phyloP scores from a whole-genome alignment of 1,284 basidiomycete genomes.

The Lentinus polychrous region DNA sequence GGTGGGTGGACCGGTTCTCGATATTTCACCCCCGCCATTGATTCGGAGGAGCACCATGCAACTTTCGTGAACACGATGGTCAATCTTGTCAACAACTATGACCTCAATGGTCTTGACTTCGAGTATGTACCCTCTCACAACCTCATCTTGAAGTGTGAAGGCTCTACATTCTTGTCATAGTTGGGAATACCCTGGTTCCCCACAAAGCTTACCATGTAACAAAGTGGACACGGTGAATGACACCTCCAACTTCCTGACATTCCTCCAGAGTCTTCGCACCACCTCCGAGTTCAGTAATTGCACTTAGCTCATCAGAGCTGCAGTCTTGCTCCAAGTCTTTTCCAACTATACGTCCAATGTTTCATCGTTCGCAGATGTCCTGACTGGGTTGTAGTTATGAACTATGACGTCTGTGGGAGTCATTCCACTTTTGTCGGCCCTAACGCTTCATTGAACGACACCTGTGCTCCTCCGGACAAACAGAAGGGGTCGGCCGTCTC shows the following conservation, averaged over 20 bases:
- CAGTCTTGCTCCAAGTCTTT: slow-evolving; percentile 50
- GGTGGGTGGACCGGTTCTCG: slow-evolving; percentile 84
- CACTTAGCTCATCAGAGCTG: slow-evolving; percentile 56
- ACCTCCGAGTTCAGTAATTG: slow-evolving; percentile 21
- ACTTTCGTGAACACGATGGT: slow-evolving; percentile 64
- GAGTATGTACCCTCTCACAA: slow-evolving; percentile 45
- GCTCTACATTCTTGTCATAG: slow-evolving; percentile 35
- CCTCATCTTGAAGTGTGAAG: background rate
- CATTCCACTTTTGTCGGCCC: slow-evolving; percentile 45
- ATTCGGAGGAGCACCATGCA: slow-evolving; percentile 50
- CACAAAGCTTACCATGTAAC: slow-evolving; percentile 64
- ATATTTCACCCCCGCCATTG: slow-evolving; percentile 73
- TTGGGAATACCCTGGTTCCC: slow-evolving; percentile 82
- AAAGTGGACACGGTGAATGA: slow-evolving; percentile 45
- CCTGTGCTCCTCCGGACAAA: slow-evolving; percentile 42
- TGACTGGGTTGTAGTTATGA: slow-evolving; percentile 73
- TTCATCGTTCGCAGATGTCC: slow-evolving; percentile 45
- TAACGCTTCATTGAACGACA: slow-evolving; percentile 63
- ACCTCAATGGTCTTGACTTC: slow-evolving; percentile 81
- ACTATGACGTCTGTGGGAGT: slow-evolving; percentile 66
- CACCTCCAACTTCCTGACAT: slow-evolving; percentile 50
- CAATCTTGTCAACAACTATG: slow-evolving; percentile 53
- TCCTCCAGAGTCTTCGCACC: slow-evolving; percentile 45
- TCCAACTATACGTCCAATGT: slow-evolving; percentile 49
- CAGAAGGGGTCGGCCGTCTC: slow-evolving; percentile 57